Evolutionary conservation across 2,329 filamentous ascomycete species (phyloP).

Genomic region (Thermothelomyces thermophilus): DNA sequence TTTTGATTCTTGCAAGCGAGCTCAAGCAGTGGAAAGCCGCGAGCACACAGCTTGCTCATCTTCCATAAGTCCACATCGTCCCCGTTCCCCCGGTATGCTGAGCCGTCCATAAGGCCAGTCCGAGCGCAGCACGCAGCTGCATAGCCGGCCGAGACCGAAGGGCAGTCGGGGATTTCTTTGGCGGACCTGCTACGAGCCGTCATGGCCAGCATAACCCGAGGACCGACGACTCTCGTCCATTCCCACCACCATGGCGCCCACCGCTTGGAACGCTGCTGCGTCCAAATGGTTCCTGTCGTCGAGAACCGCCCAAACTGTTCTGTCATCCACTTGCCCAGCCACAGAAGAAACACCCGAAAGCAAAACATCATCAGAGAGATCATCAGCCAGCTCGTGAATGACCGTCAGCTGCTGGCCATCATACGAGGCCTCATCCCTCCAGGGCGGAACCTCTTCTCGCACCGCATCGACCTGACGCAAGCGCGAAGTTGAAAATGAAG

Average conservation of each 20-base stretch:
- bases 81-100: constrained; percentile 7
- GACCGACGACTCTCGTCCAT: constrained; percentile 26
- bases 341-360: constrained; percentile 1
- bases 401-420: constrained; percentile 31
- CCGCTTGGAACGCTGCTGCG: neutral
- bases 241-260: neutral
- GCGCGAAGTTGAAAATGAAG: neutral
- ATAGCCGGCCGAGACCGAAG: constrained; percentile 18
- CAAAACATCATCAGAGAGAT: constrained; percentile 6
- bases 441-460: neutral
- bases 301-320: neutral
- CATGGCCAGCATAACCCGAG: constrained; percentile 38
- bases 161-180: constrained; percentile 26
- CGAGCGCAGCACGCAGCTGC: constrained; percentile 23
- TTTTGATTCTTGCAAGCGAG: constrained; percentile 10
- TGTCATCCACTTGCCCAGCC: neutral
- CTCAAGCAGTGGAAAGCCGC: constrained; percentile 17
- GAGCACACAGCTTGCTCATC: constrained; percentile 18
- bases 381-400: constrained; percentile 34
- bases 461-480: neutral
- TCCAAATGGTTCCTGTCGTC: constrained; percentile 11
- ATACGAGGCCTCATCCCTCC: neutral
- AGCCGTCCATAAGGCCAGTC: constrained; percentile 22
- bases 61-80: neutral
- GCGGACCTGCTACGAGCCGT: constrained; percentile 43